Evolutionary conservation across 257 asterid genomes (phyloP).

Genomic region (Solanum raphanifolium): DNA sequence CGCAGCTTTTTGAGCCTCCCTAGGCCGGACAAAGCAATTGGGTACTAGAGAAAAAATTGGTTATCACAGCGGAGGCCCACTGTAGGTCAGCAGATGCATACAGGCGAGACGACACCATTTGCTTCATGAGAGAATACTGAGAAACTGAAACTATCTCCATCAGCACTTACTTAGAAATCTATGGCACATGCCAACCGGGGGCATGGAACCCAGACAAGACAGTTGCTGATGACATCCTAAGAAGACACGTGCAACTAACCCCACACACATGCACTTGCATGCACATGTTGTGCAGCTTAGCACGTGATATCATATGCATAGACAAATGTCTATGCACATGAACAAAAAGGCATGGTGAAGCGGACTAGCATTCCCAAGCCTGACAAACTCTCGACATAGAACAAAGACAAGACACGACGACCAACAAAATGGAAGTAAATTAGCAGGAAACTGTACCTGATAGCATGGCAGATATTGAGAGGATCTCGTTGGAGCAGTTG

Average conservation of each 20-base stretch:
- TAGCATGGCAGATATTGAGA: conserved; percentile 90
- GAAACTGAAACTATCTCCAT: conserved; percentile 99
- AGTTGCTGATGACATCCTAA: conserved; percentile 94
- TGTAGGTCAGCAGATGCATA: conserved; percentile 99
- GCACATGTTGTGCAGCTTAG: conserved; percentile 29
- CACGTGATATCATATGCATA: conserved; percentile 30
- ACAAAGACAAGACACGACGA: conserved; percentile 12
- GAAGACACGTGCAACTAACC: conserved; percentile 42
- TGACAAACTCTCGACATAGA: background rate
- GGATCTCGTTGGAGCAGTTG: conserved; percentile 91
- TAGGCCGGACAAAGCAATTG: conserved; percentile 99
- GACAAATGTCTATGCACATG: conserved; percentile 30
- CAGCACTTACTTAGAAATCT: conserved; percentile 95
- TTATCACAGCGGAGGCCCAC: conserved; percentile 99
- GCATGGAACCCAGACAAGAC: conserved; percentile 86
- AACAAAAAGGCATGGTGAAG: conserved; percentile 4
- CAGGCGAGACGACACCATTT: conserved; percentile 97
- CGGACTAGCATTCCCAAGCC: conserved; percentile 9
- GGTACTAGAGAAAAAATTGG: conserved; percentile 99
- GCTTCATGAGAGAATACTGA: conserved; percentile 98
- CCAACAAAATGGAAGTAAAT: background rate
- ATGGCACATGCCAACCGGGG: conserved; percentile 73
- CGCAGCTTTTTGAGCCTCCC: conserved; percentile 97
- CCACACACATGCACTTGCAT: conserved; percentile 30
- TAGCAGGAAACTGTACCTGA: conserved; percentile 45